These are phyloP conservation scores for Nemania sp. DNA, from an alignment of 2,329 filamentous ascomycete species.

Conservation along the genomic window DNA sequence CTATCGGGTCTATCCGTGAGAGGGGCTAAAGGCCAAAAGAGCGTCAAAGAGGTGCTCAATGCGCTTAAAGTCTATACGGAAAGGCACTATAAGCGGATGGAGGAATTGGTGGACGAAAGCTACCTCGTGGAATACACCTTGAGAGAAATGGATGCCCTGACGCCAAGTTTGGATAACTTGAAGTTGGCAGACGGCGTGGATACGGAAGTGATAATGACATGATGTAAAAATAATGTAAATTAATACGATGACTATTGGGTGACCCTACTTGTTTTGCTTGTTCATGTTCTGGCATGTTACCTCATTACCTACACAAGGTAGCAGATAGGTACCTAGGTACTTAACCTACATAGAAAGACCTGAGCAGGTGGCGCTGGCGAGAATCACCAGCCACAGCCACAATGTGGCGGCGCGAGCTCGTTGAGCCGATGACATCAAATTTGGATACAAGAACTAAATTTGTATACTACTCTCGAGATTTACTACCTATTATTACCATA, in stretches of 20 bases:
- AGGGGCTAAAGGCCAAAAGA: slow-evolving; percentile 62
- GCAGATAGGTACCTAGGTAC: too few relatives aligned
- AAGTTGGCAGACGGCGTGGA: slow-evolving; percentile 46
- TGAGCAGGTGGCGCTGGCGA: too few relatives aligned
- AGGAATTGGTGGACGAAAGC: slow-evolving; percentile 91
- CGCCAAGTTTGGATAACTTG: slow-evolving; percentile 48
- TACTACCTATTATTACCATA: not conserved
- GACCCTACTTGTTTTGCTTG: too few relatives aligned
- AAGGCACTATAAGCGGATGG: slow-evolving; percentile 85
- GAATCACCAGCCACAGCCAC: slow-evolving; percentile 29
- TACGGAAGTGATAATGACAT: slow-evolving; percentile 49
- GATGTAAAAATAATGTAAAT: slow-evolving; percentile 5
- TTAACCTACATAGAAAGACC: too few relatives aligned
- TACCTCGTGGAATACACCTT: slow-evolving; percentile 93
- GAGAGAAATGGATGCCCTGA: slow-evolving; percentile 83
- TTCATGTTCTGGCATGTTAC: too few relatives aligned
- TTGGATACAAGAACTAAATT: slow-evolving; percentile 20
- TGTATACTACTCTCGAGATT: slow-evolving; percentile 9
- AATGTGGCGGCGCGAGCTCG: slow-evolving; percentile 36
- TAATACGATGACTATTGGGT: not conserved
- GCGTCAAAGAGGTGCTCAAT: slow-evolving; percentile 81
- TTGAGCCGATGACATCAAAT: slow-evolving; percentile 17
- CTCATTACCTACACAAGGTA: too few relatives aligned
- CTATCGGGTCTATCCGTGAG: slow-evolving; percentile 72
- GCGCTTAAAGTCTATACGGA: slow-evolving; percentile 91